Base-by-base conservation (phyloP, 2,329 filamentous ascomycete species). In the Arthrobotrys sinensis region DNA sequence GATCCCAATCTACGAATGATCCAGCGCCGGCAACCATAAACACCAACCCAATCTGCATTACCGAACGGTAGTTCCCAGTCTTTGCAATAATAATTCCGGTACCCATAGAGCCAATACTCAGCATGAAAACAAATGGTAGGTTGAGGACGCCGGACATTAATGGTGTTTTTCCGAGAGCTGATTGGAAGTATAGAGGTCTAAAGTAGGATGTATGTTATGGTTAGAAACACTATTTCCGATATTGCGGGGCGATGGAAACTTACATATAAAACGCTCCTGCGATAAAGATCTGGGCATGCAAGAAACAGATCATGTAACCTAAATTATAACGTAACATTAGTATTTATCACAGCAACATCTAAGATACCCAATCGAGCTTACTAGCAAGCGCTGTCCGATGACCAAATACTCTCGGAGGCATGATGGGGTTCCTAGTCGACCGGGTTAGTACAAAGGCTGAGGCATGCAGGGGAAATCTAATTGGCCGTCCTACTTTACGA, bases 21-120 rank as follows among this genome's bases (percentile, higher is more conserved):
- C 91, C 91, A 53, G 89, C 89, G 1, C 92, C 92, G 7, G 93
- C 85, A 0, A 88, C 88, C 84, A 90, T 88, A 70, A 92, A 82
- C 8, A 85, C 76, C 81, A 91, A 85, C 52, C 90, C 90, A 19
- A 84, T 84, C 69, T 88, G 86, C 81, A 94, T 92, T 53, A 78
- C 24, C 21, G 73, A 50, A 12, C 69, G 88, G 84, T 92, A 93
- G 79, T 88, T 87, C 36, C 91, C 91, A 0, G 90, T 92, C 83
- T 89, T 88, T 81, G 88, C 87, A 81, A 90, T 90, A 72, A 86
- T 80, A 16, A 84, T 79, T 7, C 87, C 87, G 0, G 85, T 84
- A 10, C 79, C 64, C 0, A 86, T 86, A 10, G 87, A 86, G 2
- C 84, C 81, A 3, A 87, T 62, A 2, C 86, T 86, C 14, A 87